Base-by-base conservation (phyloP, 2,329 filamentous ascomycete genomes). In the Claviceps sorghi region DNA sequence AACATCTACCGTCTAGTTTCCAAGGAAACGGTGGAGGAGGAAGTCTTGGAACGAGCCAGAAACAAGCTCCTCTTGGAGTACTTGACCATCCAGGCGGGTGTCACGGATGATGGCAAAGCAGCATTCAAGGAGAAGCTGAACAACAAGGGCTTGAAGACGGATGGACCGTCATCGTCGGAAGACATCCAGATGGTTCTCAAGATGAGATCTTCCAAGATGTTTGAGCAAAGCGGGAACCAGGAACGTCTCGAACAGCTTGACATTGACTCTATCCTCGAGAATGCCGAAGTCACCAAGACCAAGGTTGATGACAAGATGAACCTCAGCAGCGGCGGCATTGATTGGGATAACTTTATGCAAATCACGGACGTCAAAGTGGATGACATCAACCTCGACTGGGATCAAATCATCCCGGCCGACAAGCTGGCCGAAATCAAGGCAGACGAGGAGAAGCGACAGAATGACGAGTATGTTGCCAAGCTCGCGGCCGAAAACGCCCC, bases 61-160 rank as follows among this genome's bases (percentile, higher is more conserved):
- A 97, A 98, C 70, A 98, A 98, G 74, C 84, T 97, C 49, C 85
- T 98, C 68, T 79, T 98, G 11, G 94, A 98, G 62, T 97, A 95
- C 64, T 84, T 97, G 60, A 97, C 93, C 0, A 98, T 98, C 42
- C 93, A 97, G 63, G 86, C 90, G 58, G 93, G 93, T 59, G 88
- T 98, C 29, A 97, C 93, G 0, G 93, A 98, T 65, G 94, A 95
- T 61, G 90, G 88, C 52, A 89, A 89, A 58, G 88, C 89, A 19
- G 86, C 88, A 3, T 74, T 84, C 56, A 75, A 78, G 48, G 79
- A 83, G 60, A 81, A 95, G 62, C 82, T 88, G 59, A 84, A 84
- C 61, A 88, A 90, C 67, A 86, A 89, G 67, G 81, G 81, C 67
- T 71, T 72, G 69, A 85, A 72, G 75, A 81, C 76, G 38, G 84